Evolutionary conservation across 305 asterid species (phyloP), one percentile per base, ranked within the genome.

Genomic region (Rubia balearica): DNA sequence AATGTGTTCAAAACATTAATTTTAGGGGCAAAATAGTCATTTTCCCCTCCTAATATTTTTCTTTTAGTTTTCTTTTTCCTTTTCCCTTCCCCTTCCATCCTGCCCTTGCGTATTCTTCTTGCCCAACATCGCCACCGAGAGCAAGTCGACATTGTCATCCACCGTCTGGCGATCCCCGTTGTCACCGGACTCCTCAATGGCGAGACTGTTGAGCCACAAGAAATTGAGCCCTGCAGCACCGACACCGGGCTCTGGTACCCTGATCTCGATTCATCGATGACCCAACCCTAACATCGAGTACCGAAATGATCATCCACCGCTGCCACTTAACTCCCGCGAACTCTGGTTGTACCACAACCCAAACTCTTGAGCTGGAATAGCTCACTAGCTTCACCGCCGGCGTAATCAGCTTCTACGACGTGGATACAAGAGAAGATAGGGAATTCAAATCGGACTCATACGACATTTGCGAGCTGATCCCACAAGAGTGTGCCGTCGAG

Each of bases 191-290:
- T 89, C 75, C 92, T 81, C 3, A 91, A 88, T 3, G 21, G 22
- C 12, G 67, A 14, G 27, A 77, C 66, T 43, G 91, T 79, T 30
- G 76, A 53, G 49, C 74, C 45, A 40, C 81, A 62, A 10, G 82
- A 74, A n/a, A 74, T 68, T 60, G 95, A 83, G 56, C 88, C 88
- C 27, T 91, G 98, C 60, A 95, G 81, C 73, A 95, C 99, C 0
- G 99, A 89, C 13, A 88, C 95, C 16, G 99, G 99, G 74, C 99
- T 95, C 79, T 89, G 96, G 73, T 81, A 85, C 65, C 77, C 76
- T 85, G 94, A 66, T 94, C 98, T 74, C 94, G 89, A 61, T 90
- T 95, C 73, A 85, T 22, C 5, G 82, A 80, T 11, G 86, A 75
- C 73, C 75, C 12, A 82, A 75, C 73, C 75, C 71, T 9, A 82